Percentiles rank a stretch among this genome's conserved stretches.
These are phyloP conservation scores for Colletotrichum sp. DNA, from an alignment of 2,329 filamentous ascomycete species.

Conservation along the genomic window DNA sequence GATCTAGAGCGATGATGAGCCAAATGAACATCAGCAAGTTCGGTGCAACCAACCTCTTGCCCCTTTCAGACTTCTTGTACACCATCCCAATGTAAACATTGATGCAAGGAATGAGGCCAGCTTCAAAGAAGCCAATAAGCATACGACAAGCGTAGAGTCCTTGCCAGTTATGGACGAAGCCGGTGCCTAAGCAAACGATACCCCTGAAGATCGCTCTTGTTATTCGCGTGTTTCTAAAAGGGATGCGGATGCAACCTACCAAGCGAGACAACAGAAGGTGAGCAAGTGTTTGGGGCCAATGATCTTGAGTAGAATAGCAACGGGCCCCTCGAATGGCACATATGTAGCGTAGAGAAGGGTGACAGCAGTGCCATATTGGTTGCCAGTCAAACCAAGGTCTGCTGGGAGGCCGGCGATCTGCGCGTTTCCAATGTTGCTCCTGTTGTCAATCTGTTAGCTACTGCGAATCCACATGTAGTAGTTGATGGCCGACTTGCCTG, in stretches of 20 bases:
- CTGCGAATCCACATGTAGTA: neutral
- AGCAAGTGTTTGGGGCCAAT: slow-evolving; percentile 34
- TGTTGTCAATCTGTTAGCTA: neutral
- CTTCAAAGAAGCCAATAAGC: slow-evolving; percentile 27
- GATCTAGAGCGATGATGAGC: slow-evolving; percentile 20
- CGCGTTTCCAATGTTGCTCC: slow-evolving; percentile 30
- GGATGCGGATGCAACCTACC: slow-evolving; percentile 25
- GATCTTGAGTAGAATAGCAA: slow-evolving; percentile 33
- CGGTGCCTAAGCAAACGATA: neutral
- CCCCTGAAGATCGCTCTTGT: neutral
- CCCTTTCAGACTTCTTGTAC: slow-evolving; percentile 35
- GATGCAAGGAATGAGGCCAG: slow-evolving; percentile 45
- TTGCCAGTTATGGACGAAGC: neutral
- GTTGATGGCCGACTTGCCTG: slow-evolving; percentile 24
- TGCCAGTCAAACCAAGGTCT: slow-evolving; percentile 33
- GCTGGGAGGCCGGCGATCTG: slow-evolving; percentile 35
- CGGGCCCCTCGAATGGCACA: slow-evolving; percentile 33
- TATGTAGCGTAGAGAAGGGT: slow-evolving; percentile 38
- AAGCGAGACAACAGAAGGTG: slow-evolving; percentile 23
- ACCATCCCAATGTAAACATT: slow-evolving; percentile 38
- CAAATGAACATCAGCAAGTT: neutral
- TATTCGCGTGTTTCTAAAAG: neutral
- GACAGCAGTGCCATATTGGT: slow-evolving; percentile 34
- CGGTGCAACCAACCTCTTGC: neutral
- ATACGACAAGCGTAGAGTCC: neutral